A percentile compares a stretch with the other conserved stretches of the same genome.
These are phyloP conservation scores for Geranium rotundifolium DNA, from an alignment of 345 rosid genomes.

Conservation along the genomic window DNA sequence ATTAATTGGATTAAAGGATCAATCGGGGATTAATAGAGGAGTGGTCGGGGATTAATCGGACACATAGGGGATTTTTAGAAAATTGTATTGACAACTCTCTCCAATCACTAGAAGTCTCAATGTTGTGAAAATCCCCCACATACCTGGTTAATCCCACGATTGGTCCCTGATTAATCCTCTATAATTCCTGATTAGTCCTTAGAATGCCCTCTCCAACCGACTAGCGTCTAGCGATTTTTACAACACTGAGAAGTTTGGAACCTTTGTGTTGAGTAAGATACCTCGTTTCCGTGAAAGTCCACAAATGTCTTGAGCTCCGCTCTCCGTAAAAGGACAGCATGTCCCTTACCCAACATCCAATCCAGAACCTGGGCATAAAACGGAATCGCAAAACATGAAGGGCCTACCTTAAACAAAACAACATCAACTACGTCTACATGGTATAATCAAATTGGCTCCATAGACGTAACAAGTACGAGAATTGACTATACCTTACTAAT, in stretches of 20 bases:
- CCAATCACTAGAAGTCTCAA: neutral
- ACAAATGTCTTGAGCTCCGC: constrained; percentile 95
- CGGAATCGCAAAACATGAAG: neutral
- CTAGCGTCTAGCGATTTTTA: too few species aligned
- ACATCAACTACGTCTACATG: neutral
- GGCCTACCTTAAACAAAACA: neutral
- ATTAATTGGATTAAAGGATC: too few species aligned
- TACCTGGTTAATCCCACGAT: too few species aligned
- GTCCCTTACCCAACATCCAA: constrained; percentile 98
- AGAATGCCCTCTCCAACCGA: too few species aligned
- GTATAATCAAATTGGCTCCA: neutral
- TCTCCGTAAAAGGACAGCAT: constrained; percentile 73
- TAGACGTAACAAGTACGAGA: neutral
- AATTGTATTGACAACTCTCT: neutral
- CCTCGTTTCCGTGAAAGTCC: constrained; percentile 88
- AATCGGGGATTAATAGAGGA: too few species aligned
- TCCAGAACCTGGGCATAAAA: constrained; percentile 53
- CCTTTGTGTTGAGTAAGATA: constrained; percentile 11
- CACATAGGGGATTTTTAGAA: too few species aligned
- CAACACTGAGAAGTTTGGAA: neutral
- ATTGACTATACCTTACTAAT: constrained; percentile 62
- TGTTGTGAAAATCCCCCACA: too few species aligned
- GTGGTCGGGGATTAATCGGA: too few species aligned
- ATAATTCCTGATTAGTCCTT: too few species aligned
- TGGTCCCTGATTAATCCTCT: too few species aligned